Conservation (phyloP, 257 asterid genomes). For the Plantago major region DNA sequence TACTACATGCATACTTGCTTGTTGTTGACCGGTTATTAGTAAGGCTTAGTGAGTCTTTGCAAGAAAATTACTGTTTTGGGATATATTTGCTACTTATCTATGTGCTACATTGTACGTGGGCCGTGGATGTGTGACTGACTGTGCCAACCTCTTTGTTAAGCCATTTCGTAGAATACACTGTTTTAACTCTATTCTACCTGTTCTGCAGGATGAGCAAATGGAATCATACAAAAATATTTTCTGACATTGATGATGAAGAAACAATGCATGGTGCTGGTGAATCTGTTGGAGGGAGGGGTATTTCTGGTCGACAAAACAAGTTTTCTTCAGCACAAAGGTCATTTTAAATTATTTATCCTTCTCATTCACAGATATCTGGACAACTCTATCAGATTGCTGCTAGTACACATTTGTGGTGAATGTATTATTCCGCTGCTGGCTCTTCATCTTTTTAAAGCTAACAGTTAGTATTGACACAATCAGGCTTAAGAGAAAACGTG, state of each 20-base stretch:
- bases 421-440: no score
- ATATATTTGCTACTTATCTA: no score
- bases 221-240: slow-evolving; percentile 87
- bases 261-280: slow-evolving; percentile 51
- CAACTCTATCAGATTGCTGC: neutral
- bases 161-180: neutral
- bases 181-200: slow-evolving; percentile 12
- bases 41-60: no score
- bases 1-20: no score
- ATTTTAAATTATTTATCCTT: slow-evolving; percentile 22
- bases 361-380: neutral
- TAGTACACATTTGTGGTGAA: no score
- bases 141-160: neutral
- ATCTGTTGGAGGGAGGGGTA: slow-evolving; percentile 33
- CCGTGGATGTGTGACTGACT: no score
- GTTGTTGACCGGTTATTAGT: no score
- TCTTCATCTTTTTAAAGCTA: neutral
- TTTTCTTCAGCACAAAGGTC: slow-evolving; percentile 46
- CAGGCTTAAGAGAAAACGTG: slow-evolving; percentile 64
- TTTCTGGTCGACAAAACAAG: slow-evolving; percentile 44
- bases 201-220: slow-evolving; percentile 72
- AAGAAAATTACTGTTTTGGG: no score
- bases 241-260: slow-evolving; percentile 70
- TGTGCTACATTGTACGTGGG: no score
- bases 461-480: neutral